Percentiles rank a stretch among this genome's conserved stretches.
These are phyloP conservation scores for Suillus placidus DNA, from an alignment of 768 basidiomycete species.

Conservation along the genomic window DNA sequence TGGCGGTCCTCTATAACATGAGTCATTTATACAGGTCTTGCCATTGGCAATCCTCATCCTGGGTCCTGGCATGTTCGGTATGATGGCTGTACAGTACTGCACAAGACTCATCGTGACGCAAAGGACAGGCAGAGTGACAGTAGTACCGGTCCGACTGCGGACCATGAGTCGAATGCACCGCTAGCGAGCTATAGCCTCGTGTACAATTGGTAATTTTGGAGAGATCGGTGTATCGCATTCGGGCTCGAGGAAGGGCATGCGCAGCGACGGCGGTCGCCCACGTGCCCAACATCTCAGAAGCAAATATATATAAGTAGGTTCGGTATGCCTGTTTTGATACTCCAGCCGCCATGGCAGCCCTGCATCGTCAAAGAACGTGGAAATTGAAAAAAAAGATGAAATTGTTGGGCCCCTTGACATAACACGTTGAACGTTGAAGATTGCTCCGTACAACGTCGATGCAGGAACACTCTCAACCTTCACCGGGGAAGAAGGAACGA, in stretches of 20 bases:
- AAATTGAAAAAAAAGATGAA: too few species aligned
- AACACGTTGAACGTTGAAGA: too few species aligned
- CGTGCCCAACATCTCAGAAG: neutral
- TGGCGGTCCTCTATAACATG: neutral
- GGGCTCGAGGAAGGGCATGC: neutral
- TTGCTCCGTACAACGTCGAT: neutral
- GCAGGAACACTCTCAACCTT: neutral
- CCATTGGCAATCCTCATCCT: neutral
- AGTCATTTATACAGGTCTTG: neutral
- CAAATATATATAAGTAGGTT: too few species aligned
- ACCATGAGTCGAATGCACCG: neutral
- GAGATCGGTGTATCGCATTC: neutral
- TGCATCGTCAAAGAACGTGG: neutral
- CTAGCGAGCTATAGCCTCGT: neutral
- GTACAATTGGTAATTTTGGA: neutral
- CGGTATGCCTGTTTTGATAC: neutral
- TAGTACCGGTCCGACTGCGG: neutral
- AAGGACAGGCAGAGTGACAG: too few species aligned
- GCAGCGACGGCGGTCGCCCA: neutral
- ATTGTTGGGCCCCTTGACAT: too few species aligned
- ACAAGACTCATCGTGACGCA: neutral
- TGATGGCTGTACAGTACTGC: neutral
- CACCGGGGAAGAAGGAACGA: neutral
- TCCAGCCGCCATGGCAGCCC: neutral
- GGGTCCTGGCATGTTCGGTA: neutral